Conservation (phyloP, 2,329 filamentous ascomycete genomes). For the Calycina herbarum region DNA sequence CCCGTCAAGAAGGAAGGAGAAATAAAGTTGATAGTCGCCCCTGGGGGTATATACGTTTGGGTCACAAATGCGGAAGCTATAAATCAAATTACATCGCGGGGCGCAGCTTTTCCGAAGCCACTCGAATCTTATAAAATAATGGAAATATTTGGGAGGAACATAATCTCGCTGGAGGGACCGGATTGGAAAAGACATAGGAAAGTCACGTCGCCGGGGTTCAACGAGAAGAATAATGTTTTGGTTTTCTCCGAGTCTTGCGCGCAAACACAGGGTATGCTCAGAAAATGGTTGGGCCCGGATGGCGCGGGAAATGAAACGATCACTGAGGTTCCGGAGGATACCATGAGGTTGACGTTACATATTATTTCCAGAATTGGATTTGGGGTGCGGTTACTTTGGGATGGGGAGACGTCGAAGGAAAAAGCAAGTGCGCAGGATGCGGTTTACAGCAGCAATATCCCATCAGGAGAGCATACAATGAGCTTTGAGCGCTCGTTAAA, state of each 20-base stretch:
- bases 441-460: slow-evolving; percentile 40
- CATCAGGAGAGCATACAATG: slow-evolving; percentile 48
- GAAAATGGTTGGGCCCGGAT: slow-evolving; percentile 53
- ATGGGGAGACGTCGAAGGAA: slow-evolving; percentile 55
- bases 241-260: slow-evolving; percentile 63
- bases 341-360: slow-evolving; percentile 62
- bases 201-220: slow-evolving; percentile 70
- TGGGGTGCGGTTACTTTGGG: slow-evolving; percentile 60
- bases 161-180: slow-evolving; percentile 68
- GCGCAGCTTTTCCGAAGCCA: slow-evolving; percentile 72
- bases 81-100: slow-evolving; percentile 62
- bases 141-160: slow-evolving; percentile 69
- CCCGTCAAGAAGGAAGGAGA: slow-evolving; percentile 62
- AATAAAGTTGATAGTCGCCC: slow-evolving; percentile 63
- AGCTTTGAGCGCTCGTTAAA: slow-evolving; percentile 56
- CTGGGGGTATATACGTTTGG: slow-evolving; percentile 52
- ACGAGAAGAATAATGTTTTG: slow-evolving; percentile 70
- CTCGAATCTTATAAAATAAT: slow-evolving; percentile 58
- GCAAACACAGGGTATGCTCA: slow-evolving; percentile 64
- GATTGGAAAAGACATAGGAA: slow-evolving; percentile 74
- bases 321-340: slow-evolving; percentile 58
- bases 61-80: slow-evolving; percentile 66
- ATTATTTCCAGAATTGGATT: slow-evolving; percentile 72
- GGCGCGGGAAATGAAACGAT: slow-evolving; percentile 50
- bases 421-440: slow-evolving; percentile 46